Evolutionary conservation across 139 green algal species (phyloP).

Genomic region (Coelastrella sp.): DNA sequence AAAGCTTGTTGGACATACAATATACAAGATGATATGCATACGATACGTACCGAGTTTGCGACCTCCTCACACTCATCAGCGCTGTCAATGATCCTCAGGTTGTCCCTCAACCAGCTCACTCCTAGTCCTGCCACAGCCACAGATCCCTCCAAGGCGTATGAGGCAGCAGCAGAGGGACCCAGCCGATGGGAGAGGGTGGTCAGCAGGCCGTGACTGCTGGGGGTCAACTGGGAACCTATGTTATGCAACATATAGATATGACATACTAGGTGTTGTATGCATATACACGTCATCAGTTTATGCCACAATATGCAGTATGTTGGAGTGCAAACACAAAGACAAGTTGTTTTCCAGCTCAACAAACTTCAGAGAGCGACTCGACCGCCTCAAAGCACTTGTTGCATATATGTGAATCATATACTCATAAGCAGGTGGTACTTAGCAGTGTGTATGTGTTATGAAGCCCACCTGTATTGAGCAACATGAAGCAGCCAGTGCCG

Average conservation of each 20-base stretch:
- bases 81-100: conserved; percentile 81
- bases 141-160: conserved; percentile 93
- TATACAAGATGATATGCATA: background rate
- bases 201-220: conserved; percentile 90
- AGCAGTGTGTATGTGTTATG: too few relatives aligned
- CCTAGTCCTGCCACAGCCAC: conserved; percentile 88
- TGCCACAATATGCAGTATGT: too few relatives aligned
- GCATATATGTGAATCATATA: too few relatives aligned
- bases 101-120: conserved; percentile 89
- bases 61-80: conserved; percentile 68
- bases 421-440: too few relatives aligned
- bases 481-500: conserved; percentile 97
- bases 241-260: background rate
- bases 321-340: too few relatives aligned
- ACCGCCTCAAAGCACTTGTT: too few relatives aligned
- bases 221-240: conserved; percentile 44
- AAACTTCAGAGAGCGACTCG: too few relatives aligned
- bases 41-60: conserved; percentile 56
- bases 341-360: too few relatives aligned
- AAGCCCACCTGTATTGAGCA: conserved; percentile 93
- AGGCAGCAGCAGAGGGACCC: conserved; percentile 61
- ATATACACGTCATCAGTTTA: too few relatives aligned
- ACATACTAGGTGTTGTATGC: too few relatives aligned
- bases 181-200: conserved; percentile 93
- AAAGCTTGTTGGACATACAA: too few relatives aligned